phyloP scores from a whole-genome alignment of 345 rosid genomes.

The Salix udensis region DNA sequence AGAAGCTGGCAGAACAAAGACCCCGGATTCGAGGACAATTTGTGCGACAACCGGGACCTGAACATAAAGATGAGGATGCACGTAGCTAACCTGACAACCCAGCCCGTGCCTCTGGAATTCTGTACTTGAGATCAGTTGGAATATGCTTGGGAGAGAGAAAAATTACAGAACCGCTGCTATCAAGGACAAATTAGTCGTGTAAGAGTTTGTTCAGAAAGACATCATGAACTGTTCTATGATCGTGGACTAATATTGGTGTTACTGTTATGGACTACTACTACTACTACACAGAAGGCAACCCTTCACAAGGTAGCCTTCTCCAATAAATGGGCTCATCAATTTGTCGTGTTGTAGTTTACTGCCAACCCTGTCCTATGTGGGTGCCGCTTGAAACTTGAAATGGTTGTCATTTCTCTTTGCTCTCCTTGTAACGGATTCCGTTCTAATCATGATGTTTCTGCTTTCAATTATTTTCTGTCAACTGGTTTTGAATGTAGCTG shows the following conservation, averaged over 20 bases:
- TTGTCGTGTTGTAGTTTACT: not conserved
- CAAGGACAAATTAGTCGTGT: not conserved
- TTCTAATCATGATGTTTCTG: not conserved
- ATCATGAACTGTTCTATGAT: conserved; percentile 1
- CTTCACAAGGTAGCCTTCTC: conserved; percentile 9
- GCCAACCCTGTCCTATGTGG: no score
- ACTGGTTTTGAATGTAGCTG: no score
- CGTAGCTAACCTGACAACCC: conserved; percentile 10
- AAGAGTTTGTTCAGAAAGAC: not conserved
- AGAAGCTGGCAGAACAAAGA: conserved; percentile 54
- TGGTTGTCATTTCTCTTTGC: not conserved
- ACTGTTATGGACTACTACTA: not conserved
- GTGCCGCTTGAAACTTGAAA: not conserved
- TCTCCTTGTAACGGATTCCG: not conserved
- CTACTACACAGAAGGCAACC: not conserved
- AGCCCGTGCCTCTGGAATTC: not conserved
- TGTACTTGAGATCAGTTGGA: conserved; percentile 10
- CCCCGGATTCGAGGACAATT: conserved; percentile 55
- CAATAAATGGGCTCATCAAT: not conserved
- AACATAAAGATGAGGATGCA: conserved; percentile 19
- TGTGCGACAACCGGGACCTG: conserved; percentile 32
- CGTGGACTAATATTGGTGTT: not conserved
- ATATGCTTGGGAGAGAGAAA: not conserved
- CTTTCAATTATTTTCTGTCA: not conserved
- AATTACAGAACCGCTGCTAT: not conserved